Conservation (phyloP, 257 asterid genomes). For the Asclepias syriaca region DNA sequence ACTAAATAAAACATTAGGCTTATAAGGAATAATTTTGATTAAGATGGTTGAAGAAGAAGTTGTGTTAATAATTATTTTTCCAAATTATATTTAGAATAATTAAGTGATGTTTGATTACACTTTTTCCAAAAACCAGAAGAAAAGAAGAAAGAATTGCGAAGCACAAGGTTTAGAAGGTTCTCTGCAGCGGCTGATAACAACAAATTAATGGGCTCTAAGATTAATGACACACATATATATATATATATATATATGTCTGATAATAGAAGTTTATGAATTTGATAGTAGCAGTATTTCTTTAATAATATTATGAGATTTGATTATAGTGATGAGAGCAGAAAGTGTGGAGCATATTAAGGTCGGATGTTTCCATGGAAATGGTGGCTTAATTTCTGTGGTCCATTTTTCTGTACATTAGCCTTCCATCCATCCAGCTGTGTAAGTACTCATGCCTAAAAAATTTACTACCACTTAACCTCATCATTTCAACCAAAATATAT, state of each 20-base stretch:
- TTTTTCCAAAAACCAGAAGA: too few relatives aligned
- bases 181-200: slow-evolving; percentile 35
- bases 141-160: neutral
- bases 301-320: slow-evolving; percentile 13
- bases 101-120: too few relatives aligned
- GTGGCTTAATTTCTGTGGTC: slow-evolving; percentile 21
- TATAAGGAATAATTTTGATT: too few relatives aligned
- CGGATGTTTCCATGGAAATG: slow-evolving; percentile 39
- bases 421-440: slow-evolving; percentile 14
- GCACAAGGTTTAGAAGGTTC: slow-evolving; percentile 68
- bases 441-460: neutral
- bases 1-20: too few relatives aligned
- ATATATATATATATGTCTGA: too few relatives aligned
- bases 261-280: neutral
- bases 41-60: too few relatives aligned
- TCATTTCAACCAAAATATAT: neutral
- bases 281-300: neutral
- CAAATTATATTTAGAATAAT: too few relatives aligned
- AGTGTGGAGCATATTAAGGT: slow-evolving; percentile 58
- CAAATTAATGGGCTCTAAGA: slow-evolving; percentile 45
- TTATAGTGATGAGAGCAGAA: slow-evolving; percentile 34
- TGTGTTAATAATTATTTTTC: too few relatives aligned
- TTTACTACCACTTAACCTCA: neutral
- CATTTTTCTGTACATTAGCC: slow-evolving; percentile 11
- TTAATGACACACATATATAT: slow-evolving; percentile 20